These are phyloP conservation scores for Mortierella sp. DNA, from an alignment of 371 early-diverging fungal genomes.

Conservation along the genomic window DNA sequence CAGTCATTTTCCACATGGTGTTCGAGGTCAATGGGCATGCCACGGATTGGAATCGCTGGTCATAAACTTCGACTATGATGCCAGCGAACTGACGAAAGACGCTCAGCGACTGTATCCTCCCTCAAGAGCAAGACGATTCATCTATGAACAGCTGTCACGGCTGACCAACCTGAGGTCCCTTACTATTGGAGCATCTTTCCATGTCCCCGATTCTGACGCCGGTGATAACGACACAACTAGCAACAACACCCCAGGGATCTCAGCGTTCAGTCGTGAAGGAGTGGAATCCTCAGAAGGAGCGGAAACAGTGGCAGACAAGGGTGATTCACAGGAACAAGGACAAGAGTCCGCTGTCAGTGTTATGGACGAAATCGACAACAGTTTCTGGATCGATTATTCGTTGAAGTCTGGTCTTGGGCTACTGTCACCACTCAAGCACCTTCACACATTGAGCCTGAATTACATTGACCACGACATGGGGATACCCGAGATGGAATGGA, in stretches of 20 bases:
- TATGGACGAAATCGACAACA: not conserved
- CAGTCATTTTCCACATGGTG: not conserved
- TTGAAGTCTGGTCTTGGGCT: conserved; percentile 22
- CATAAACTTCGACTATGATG: conserved; percentile 16
- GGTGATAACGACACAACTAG: too few species aligned
- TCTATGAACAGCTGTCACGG: conserved; percentile 33
- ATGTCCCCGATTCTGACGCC: too few species aligned
- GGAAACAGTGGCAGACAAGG: too few species aligned
- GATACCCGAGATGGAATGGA: conserved; percentile 29
- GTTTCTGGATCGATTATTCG: conserved; percentile 32
- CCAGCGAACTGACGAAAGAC: conserved; percentile 3
- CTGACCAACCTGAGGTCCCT: conserved; percentile 24
- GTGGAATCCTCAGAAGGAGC: too few species aligned
- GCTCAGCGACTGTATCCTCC: conserved; percentile 7
- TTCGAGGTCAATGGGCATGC: conserved; percentile 23
- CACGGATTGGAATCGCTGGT: conserved; percentile 17
- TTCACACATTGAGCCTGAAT: conserved; percentile 10
- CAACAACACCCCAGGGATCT: too few species aligned
- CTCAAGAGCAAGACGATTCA: conserved; percentile 24
- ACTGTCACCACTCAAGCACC: conserved; percentile 19
- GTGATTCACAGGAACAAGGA: too few species aligned
- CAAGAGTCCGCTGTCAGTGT: not conserved
- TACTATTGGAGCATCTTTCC: conserved; percentile 4
- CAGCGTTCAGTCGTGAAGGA: too few species aligned
- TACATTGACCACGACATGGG: conserved; percentile 5